Conservation (phyloP, 1,284 basidiomycete species). For the Austroboletus rostrupii region DNA sequence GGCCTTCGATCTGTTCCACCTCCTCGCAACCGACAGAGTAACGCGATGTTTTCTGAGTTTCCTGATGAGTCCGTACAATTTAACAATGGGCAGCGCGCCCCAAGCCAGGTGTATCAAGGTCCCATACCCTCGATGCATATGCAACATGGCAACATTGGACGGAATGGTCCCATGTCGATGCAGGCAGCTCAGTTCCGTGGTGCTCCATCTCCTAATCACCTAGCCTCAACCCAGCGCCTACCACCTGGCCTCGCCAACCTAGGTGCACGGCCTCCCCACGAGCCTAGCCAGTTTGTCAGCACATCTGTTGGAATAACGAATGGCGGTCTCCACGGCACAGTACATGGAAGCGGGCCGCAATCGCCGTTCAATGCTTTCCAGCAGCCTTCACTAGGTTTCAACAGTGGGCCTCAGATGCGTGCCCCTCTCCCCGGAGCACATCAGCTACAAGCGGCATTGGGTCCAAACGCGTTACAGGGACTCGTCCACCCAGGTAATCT, state of each 20-base stretch:
- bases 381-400: constrained; percentile 41
- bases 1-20: constrained; percentile 65
- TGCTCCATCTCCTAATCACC: constrained; percentile 58
- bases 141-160: constrained; percentile 45
- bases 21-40: constrained; percentile 56
- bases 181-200: constrained; percentile 67
- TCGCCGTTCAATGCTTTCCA: constrained; percentile 52
- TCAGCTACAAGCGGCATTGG: constrained; percentile 43
- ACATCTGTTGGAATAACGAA: constrained; percentile 45
- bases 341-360: constrained; percentile 47
- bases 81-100: constrained; percentile 52
- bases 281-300: constrained; percentile 63
- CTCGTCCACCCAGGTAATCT: constrained; percentile 50
- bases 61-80: constrained; percentile 61
- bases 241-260: constrained; percentile 82
- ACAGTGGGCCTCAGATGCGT: constrained; percentile 48
- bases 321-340: constrained; percentile 35
- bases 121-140: constrained; percentile 46
- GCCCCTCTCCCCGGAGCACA: constrained; percentile 46
- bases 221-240: constrained; percentile 54
- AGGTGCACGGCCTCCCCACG: constrained; percentile 74
- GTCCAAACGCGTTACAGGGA: constrained; percentile 40
- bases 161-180: constrained; percentile 52
- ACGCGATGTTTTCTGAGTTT: constrained; percentile 52
- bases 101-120: constrained; percentile 54